phyloP scores from a whole-genome alignment of 2,329 filamentous ascomycete genomes.

The Fusarium solani-melongenae region DNA sequence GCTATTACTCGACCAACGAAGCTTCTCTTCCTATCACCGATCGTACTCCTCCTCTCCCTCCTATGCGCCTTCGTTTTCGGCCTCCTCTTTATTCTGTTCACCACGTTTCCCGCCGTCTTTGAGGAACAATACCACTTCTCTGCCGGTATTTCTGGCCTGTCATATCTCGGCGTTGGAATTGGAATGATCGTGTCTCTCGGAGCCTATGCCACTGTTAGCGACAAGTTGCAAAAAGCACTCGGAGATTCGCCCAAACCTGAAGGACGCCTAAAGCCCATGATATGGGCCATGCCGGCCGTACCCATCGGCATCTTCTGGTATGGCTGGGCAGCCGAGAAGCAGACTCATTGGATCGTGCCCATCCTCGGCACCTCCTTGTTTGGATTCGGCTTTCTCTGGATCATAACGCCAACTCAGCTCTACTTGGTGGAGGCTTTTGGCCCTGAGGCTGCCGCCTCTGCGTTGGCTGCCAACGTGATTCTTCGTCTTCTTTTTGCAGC shows the following conservation, averaged over 20 bases:
- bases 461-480: conserved; percentile 34
- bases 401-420: conserved; percentile 46
- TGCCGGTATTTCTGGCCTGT: neutral
- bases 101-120: neutral
- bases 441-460: conserved; percentile 37
- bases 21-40: conserved; percentile 64
- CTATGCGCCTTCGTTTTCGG: conserved; percentile 53
- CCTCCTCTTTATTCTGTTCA: conserved; percentile 43
- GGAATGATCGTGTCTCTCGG: conserved; percentile 18
- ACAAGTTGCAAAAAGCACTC: conserved; percentile 12
- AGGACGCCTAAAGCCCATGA: conserved; percentile 64
- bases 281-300: conserved; percentile 63
- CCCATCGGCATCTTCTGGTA: conserved; percentile 67
- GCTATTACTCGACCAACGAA: conserved; percentile 53
- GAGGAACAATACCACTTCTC: neutral
- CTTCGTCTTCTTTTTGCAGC: conserved; percentile 69
- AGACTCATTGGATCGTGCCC: conserved; percentile 68
- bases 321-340: conserved; percentile 65
- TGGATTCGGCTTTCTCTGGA: conserved; percentile 55
- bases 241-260: conserved; percentile 50
- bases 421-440: conserved; percentile 44
- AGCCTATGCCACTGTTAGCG: neutral
- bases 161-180: conserved; percentile 61
- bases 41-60: conserved; percentile 35
- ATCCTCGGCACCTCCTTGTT: conserved; percentile 66